Conservation (phyloP, 331 rosid species). For the Erythrophleum ivorense region DNA sequence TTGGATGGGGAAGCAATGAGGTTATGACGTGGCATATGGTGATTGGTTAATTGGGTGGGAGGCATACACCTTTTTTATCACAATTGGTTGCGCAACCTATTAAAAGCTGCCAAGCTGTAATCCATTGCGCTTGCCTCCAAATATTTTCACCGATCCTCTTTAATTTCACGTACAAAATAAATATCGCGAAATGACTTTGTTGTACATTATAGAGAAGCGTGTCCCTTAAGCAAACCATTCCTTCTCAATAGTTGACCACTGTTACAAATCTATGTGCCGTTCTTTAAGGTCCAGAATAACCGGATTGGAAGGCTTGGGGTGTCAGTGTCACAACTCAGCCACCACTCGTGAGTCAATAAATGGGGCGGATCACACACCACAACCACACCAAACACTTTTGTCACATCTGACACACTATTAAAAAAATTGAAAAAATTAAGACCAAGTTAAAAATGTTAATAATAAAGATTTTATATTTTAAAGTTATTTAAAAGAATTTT, state of each 20-base stretch:
- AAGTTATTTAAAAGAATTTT: too few relatives aligned
- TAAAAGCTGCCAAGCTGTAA: slow-evolving; percentile 1
- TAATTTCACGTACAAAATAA: neutral
- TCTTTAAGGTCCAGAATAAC: neutral
- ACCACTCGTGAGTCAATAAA: too few relatives aligned
- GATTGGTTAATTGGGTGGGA: slow-evolving; percentile 16
- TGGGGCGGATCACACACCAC: too few relatives aligned
- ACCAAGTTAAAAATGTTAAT: too few relatives aligned
- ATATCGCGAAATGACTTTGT: slow-evolving; percentile 3
- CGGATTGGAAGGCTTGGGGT: too few relatives aligned
- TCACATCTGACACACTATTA: too few relatives aligned
- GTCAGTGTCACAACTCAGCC: too few relatives aligned
- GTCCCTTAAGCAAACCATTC: neutral
- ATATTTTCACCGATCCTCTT: neutral
- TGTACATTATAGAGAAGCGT: neutral
- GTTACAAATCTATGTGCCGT: neutral
- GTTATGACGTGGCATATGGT: slow-evolving; percentile 24
- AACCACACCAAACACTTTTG: too few relatives aligned
- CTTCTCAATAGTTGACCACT: neutral
- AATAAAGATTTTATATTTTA: too few relatives aligned
- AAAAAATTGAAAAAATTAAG: too few relatives aligned
- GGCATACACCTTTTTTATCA: neutral
- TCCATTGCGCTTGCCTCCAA: slow-evolving; percentile 1
- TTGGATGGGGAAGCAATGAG: slow-evolving; percentile 12
- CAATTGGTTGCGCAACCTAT: neutral